Evolutionary conservation across 83 land plant genomes (phyloP), one percentile per base, ranked within the genome.

Genomic region (Picea engelmannii): DNA sequence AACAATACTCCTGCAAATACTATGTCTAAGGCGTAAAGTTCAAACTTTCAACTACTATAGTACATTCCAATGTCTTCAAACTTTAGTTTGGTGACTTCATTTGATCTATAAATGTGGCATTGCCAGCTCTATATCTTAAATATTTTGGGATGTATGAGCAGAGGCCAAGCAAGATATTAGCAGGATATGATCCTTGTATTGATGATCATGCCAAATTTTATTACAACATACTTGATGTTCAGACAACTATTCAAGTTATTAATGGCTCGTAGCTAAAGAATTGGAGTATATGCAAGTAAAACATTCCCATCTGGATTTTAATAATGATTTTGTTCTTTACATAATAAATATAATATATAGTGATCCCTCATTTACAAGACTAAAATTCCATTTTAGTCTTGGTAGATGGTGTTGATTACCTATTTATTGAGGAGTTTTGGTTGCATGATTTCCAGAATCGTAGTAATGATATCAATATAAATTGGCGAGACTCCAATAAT

Each of bases 221-320:
- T 83, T 92, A 87, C 82, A 88, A 88, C 58, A 84, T 89, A 66
- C 79, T 63, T 31, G 92, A 90, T 71, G 92, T 92, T 66, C 94
- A 92, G 58, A 85, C 82, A 76, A 87, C 94, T 13, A 88, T 92
- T 11, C 94, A 92, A 83, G 92, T 85, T 21, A 80, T 80, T 74
- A 85, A 86, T 78, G 91, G 91, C 23, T 67, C 40, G 10, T 61
- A 61, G 1, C 79, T 78, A 21, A 85, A 40, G 80, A 86, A 84
- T 68, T 92, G 94, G 94, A 90, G 79, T 62, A 82, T 88, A 35
- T 92, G 94, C 94, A 92, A 89, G 94, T 92, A 92, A 79, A 21
- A 59, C 16, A 40, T 13, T 66, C 17, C 25, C 6, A 44, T 24
- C 4, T 5, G 17, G n/a, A 0, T n/a, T 11, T 62, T n/a, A n/a